Conservation (phyloP, 2,329 filamentous ascomycete species). For the Allantophomopsis lycopodina region DNA sequence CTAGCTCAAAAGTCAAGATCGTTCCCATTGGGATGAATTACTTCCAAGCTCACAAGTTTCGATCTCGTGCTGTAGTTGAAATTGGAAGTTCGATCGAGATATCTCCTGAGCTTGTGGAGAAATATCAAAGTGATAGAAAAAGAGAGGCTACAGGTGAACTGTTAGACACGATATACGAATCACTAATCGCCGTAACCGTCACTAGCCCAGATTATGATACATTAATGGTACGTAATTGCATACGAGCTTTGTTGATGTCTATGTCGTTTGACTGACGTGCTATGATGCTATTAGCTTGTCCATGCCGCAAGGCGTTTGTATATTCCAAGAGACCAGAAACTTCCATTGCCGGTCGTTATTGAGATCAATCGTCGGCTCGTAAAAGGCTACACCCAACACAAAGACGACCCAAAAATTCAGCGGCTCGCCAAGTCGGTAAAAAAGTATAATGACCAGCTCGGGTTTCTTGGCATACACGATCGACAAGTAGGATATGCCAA, state of each 20-base stretch:
- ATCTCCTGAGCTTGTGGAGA: slow-evolving; percentile 63
- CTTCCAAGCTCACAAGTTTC: slow-evolving; percentile 96
- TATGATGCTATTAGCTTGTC: slow-evolving; percentile 36
- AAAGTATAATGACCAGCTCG: slow-evolving; percentile 73
- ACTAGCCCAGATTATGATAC: slow-evolving; percentile 94
- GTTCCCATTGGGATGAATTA: slow-evolving; percentile 98
- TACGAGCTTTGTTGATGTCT: too few species aligned
- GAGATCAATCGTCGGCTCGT: slow-evolving; percentile 86
- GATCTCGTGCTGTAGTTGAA: slow-evolving; percentile 85
- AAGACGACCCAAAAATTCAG: slow-evolving; percentile 72
- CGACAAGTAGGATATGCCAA: slow-evolving; percentile 86
- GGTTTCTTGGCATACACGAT: slow-evolving; percentile 74
- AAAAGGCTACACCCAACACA: slow-evolving; percentile 81
- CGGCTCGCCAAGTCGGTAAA: slow-evolving; percentile 60
- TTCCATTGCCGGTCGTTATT: slow-evolving; percentile 80
- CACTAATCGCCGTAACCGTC: slow-evolving; percentile 76
- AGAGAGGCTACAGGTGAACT: slow-evolving; percentile 74
- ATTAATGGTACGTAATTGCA: slow-evolving; percentile 23
- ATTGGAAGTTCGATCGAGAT: slow-evolving; percentile 86
- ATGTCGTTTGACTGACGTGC: too few species aligned
- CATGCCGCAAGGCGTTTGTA: slow-evolving; percentile 86
- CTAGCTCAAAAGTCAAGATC: slow-evolving; percentile 59
- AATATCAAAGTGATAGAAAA: slow-evolving; percentile 69
- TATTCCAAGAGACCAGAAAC: slow-evolving; percentile 80
- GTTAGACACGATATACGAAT: slow-evolving; percentile 73